phyloP scores from a whole-genome alignment of 2,329 filamentous ascomycete species.

The Fulvia fulva region DNA sequence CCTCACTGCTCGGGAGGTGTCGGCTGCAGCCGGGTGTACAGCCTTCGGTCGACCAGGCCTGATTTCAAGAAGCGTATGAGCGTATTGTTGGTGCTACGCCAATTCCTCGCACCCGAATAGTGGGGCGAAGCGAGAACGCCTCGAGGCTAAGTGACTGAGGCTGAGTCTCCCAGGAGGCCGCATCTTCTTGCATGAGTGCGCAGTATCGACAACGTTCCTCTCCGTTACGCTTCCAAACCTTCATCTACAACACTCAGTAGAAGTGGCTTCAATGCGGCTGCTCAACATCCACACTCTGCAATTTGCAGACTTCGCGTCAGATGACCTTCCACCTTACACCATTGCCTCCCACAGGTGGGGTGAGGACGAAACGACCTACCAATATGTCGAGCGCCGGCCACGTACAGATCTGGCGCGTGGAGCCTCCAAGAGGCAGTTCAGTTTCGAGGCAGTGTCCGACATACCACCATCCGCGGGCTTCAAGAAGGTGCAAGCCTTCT shows the following conservation, averaged over 20 bases:
- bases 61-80: no score
- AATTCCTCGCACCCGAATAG: no score
- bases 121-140: not conserved
- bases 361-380: not conserved
- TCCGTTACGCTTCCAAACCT: no score
- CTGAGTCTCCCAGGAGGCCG: not conserved
- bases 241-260: not conserved
- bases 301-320: not conserved
- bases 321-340: conserved; percentile 6
- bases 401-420: no score
- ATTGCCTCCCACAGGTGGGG: conserved; percentile 14
- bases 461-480: not conserved
- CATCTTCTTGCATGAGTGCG: not conserved
- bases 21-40: no score
- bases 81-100: no score
- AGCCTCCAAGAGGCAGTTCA: no score
- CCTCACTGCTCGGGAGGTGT: no score
- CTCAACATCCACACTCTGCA: conserved; percentile 5
- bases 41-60: no score
- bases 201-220: no score
- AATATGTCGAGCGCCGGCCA: not conserved
- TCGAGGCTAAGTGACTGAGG: not conserved
- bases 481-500: conserved; percentile 7
- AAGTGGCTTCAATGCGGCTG: conserved; percentile 1
- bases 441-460: not conserved